These are phyloP conservation scores for Candida oleophila DNA, from an alignment of 805 yeast genomes.

Conservation along the genomic window DNA sequence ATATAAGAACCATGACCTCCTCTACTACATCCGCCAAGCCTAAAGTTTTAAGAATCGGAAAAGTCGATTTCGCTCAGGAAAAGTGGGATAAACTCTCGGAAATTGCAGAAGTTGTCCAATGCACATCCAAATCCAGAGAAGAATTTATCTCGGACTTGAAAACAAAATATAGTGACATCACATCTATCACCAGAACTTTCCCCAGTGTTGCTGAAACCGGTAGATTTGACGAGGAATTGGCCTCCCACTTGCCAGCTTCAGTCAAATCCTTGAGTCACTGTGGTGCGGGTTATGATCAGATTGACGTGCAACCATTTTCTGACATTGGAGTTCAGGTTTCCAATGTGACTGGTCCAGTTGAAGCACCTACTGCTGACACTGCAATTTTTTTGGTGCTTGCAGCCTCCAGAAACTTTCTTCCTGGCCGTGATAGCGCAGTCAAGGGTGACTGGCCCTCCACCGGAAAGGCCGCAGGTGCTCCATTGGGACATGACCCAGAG, in stretches of 20 bases:
- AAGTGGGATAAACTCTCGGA: constrained; percentile 62
- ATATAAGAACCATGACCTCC: constrained; percentile 3
- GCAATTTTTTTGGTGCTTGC: constrained; percentile 63
- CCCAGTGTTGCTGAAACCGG: constrained; percentile 55
- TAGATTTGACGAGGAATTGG: constrained; percentile 61
- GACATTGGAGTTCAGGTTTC: constrained; percentile 60
- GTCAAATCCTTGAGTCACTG: constrained; percentile 55
- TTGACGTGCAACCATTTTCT: constrained; percentile 54
- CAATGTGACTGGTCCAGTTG: constrained; percentile 65
- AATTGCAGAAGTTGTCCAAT: constrained; percentile 37
- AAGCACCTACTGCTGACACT: constrained; percentile 70
- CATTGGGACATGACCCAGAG: constrained; percentile 71
- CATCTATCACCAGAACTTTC: constrained; percentile 52
- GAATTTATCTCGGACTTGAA: constrained; percentile 45
- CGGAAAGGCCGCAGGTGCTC: constrained; percentile 47
- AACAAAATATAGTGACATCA: constrained; percentile 43
- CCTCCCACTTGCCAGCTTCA: constrained; percentile 51
- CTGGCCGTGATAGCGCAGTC: constrained; percentile 48
- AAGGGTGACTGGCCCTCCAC: constrained; percentile 61
- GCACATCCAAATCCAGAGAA: constrained; percentile 33
- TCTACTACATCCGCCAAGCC: constrained; percentile 36
- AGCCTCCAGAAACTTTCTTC: constrained; percentile 65
- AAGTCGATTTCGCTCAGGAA: constrained; percentile 54
- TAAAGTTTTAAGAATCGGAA: constrained; percentile 66
- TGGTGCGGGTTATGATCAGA: constrained; percentile 80